Percentiles rank a stretch among this genome's conserved stretches.
These are phyloP conservation scores for Kwoniella bestiolae DNA, from an alignment of 768 basidiomycete species.

Conservation along the genomic window DNA sequence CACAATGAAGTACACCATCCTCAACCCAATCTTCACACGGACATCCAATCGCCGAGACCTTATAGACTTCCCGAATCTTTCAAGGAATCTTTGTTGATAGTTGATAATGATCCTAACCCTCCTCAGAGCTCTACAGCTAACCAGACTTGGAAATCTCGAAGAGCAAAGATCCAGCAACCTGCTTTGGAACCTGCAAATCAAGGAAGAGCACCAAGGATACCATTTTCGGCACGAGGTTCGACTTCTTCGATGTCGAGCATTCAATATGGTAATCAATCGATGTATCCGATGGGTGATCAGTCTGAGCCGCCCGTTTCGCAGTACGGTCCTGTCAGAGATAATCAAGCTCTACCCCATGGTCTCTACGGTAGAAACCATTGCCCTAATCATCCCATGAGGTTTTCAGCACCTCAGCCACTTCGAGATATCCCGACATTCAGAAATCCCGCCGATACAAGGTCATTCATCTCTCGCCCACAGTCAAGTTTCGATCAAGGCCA, in stretches of 20 bases:
- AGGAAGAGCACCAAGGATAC: neutral
- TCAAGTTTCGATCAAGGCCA: neutral
- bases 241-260: neutral
- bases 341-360: too few species aligned
- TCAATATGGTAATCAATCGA: too few species aligned
- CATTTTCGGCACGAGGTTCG: neutral
- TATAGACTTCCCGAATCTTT: neutral
- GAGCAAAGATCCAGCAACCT: neutral
- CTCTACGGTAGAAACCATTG: too few species aligned
- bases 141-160: neutral
- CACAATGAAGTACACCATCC: neutral
- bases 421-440: neutral
- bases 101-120: neutral
- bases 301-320: too few species aligned
- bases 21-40: neutral
- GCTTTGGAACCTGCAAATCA: neutral
- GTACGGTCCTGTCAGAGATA: too few species aligned
- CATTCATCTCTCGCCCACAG: neutral
- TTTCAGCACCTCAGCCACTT: neutral
- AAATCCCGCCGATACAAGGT: neutral
- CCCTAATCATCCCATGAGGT: too few species aligned
- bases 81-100: neutral
- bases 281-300: too few species aligned
- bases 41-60: neutral
- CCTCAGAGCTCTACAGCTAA: neutral